Conservation (phyloP, 345 rosid genomes). For the Salix suchowensis region DNA sequence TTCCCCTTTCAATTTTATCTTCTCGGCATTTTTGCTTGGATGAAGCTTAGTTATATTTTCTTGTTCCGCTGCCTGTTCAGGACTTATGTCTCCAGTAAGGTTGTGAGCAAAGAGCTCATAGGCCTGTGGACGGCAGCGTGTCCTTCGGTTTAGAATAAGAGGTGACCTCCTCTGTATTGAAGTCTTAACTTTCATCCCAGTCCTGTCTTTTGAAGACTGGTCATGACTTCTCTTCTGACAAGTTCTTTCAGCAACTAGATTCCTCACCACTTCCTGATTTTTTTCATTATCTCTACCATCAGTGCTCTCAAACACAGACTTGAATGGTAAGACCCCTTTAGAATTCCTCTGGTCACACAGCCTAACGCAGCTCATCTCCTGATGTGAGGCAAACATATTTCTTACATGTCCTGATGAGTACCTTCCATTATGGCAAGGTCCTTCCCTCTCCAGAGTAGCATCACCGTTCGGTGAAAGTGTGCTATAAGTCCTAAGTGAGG, state of each 20-base stretch:
- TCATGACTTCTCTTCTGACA: slow-evolving; percentile 5
- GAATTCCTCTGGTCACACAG: slow-evolving; percentile 10
- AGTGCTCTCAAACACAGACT: slow-evolving; percentile 9
- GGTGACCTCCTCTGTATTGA: slow-evolving; percentile 28
- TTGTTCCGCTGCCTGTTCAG: slow-evolving; percentile 17
- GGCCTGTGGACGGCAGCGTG: slow-evolving; percentile 21
- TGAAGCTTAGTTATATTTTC: slow-evolving; percentile 16
- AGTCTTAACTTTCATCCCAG: slow-evolving; percentile 18
- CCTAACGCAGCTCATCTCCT: slow-evolving; percentile 6
- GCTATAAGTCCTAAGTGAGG: slow-evolving; percentile 44
- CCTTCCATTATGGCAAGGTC: slow-evolving; percentile 9
- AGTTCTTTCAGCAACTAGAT: slow-evolving; percentile 7
- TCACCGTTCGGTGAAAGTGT: slow-evolving; percentile 20
- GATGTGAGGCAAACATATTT: slow-evolving; percentile 9
- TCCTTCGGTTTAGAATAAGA: slow-evolving; percentile 24
- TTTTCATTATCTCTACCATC: slow-evolving; percentile 15
- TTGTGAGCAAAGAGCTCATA: slow-evolving; percentile 20
- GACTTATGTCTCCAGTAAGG: slow-evolving; percentile 12
- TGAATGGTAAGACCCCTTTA: slow-evolving; percentile 8
- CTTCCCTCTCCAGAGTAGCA: slow-evolving; percentile 12
- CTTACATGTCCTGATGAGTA: slow-evolving; percentile 7
- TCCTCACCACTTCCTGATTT: slow-evolving; percentile 7
- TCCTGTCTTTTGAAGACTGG: slow-evolving; percentile 20
- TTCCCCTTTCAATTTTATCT: slow-evolving; percentile 12
- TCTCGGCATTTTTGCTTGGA: slow-evolving; percentile 13